Evolutionary conservation across 805 yeast species (phyloP).

Genomic region (Barnettozyma pratensis): DNA sequence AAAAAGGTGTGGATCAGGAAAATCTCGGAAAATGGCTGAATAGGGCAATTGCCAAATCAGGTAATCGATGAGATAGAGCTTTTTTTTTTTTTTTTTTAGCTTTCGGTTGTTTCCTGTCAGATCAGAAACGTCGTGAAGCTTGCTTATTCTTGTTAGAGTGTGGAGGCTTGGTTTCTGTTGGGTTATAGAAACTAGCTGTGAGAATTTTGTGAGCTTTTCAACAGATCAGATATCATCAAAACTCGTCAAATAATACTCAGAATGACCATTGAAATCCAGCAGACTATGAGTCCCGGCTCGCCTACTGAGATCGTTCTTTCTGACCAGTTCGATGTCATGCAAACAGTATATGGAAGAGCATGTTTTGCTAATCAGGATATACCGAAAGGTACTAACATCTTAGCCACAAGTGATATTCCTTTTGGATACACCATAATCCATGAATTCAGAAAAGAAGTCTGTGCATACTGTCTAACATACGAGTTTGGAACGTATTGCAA

Average conservation of each 20-base stretch:
- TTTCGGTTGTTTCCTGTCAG: no score
- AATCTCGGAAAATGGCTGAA: background rate
- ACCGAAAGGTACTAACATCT: slow-evolving; percentile 35
- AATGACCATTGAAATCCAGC: background rate
- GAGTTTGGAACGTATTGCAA: slow-evolving; percentile 44
- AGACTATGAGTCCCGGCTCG: background rate
- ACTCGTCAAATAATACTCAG: no score
- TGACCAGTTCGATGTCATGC: slow-evolving; percentile 28
- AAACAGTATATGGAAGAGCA: slow-evolving; percentile 55
- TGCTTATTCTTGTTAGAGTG: no score
- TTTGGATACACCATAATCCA: slow-evolving; percentile 43
- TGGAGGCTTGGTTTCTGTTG: no score
- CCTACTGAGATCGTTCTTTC: slow-evolving; percentile 22
- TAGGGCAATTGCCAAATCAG: no score
- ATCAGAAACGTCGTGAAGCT: no score
- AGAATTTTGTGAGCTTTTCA: no score
- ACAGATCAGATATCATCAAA: no score
- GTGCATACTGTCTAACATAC: slow-evolving; percentile 48
- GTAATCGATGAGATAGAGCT: background rate
- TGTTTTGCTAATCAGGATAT: slow-evolving; percentile 45
- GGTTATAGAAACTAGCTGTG: no score
- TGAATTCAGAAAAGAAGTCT: slow-evolving; percentile 59
- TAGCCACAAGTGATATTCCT: slow-evolving; percentile 36
- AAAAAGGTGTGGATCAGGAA: background rate
- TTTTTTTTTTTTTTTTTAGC: background rate